phyloP scores from a whole-genome alignment of 805 yeast species.

The Kuraishia piskuri region DNA sequence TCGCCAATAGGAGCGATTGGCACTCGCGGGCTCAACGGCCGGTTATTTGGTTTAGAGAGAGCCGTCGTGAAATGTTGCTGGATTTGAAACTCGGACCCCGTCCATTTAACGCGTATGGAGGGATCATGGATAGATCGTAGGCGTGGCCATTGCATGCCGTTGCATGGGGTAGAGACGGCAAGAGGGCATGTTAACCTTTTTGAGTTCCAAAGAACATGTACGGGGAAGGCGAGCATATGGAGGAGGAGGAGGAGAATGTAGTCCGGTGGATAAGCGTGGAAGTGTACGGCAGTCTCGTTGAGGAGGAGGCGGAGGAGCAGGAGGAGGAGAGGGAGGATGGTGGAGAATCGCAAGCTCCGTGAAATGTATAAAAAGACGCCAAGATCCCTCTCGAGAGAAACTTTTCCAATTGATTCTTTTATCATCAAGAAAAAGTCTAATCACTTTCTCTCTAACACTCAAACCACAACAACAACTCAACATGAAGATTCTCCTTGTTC shows the following conservation, averaged over 20 bases:
- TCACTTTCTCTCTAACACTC: not conserved
- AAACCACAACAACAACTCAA: constrained; percentile 2
- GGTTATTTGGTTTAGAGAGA: not conserved
- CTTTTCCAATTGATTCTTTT: not conserved
- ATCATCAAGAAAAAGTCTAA: not conserved
- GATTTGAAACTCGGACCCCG: not conserved
- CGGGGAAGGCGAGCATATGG: not conserved
- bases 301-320: no score
- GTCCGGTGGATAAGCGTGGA: not conserved
- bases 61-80: not conserved
- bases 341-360: not conserved
- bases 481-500: constrained; percentile 41
- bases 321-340: not conserved
- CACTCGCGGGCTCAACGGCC: not conserved
- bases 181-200: not conserved
- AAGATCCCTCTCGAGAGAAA: not conserved
- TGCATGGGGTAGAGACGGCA: not conserved
- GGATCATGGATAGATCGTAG: not conserved
- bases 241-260: not conserved
- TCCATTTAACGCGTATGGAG: not conserved
- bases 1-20: not conserved
- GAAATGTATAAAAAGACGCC: not conserved
- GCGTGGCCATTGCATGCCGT: not conserved
- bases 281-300: not conserved
- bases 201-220: not conserved